Base-by-base conservation (phyloP, 1,284 basidiomycete species). In the Cystobasidium pallidum region DNA sequence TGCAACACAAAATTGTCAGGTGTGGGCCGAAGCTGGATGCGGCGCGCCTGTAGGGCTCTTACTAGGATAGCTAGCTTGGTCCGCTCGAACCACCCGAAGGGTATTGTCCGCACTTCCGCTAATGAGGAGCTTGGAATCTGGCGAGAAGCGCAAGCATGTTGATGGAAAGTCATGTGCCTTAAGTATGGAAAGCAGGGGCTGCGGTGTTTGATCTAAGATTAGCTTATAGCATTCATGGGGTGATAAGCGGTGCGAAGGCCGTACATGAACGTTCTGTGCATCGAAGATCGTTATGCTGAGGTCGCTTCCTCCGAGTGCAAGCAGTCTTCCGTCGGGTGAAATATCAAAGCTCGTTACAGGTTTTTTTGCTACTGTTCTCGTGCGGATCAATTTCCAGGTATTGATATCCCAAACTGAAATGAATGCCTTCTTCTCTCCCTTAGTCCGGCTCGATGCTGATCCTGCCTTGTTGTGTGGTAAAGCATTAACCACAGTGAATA, bases 131-230 rank as follows among this genome's bases (percentile, higher is more conserved):
- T 84, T 87, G 17, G 89, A 89, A 3, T 87, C 84, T 0, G 92
- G 90, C 79, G 90, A 94, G 84, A 99, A 98, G 71, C 86, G 86
- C 70, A 99, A 82, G 0, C 90, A 88, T 0, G 95, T 99, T 1
- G 92, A 88, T 2, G 96, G 92, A 80, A 99, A 95, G 75, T 94
- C 92, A 81, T 99, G 96, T 0, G 94, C 91, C 80, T 92, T 91
- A 59, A 97, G 84, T 73, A 99, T 94, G 39, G 89, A 89, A 39
- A 92, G 82, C 10, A 94, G 81, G 0, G 94, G 92, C 92, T 96
- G 76, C 7, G 36, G 17, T 45, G n/a, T 17, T 10, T n/a, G 13
- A 45, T 41, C n/a, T 32, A 13, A 21, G 13, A 3, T 54, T 24
- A 17, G 36, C 36, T 39, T 39, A 13, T 39, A 13, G 6, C 36